Percentiles rank a stretch among this genome's conserved stretches.
Evolutionary conservation across 169 alveolate species (phyloP).

Genomic region (Theileria orientalis): DNA sequence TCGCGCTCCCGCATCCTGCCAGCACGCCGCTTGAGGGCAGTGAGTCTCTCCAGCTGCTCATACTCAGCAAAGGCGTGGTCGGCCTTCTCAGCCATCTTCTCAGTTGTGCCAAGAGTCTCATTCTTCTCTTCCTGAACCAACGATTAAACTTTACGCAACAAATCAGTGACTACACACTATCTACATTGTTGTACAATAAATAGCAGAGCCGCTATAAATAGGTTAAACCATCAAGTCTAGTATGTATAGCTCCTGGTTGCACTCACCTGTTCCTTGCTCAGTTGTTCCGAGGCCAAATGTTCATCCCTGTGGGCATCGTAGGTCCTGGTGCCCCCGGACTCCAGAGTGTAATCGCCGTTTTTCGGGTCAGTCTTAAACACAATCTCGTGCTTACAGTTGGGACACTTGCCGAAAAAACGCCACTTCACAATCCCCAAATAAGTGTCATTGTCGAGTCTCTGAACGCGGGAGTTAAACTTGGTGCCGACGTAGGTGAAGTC

Average conservation of each 20-base stretch:
- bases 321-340: slow-evolving; percentile 88
- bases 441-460: slow-evolving; percentile 90
- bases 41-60: slow-evolving; percentile 56
- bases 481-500: slow-evolving; percentile 98
- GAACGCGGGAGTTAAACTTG: slow-evolving; percentile 93
- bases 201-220: background rate
- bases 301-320: slow-evolving; percentile 78
- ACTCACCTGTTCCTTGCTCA: slow-evolving; percentile 51
- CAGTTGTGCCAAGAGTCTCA: slow-evolving; percentile 51
- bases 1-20: slow-evolving; percentile 66
- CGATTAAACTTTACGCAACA: background rate
- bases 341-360: slow-evolving; percentile 85
- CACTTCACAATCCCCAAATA: slow-evolving; percentile 95
- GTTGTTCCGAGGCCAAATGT: slow-evolving; percentile 63
- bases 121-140: slow-evolving; percentile 52
- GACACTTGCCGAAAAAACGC: slow-evolving; percentile 97
- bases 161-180: background rate
- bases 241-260: background rate
- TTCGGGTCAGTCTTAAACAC: slow-evolving; percentile 93
- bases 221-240: background rate
- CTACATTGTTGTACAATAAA: background rate
- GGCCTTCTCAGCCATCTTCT: slow-evolving; percentile 63
- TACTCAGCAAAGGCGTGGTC: slow-evolving; percentile 63
- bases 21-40: slow-evolving; percentile 56
- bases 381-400: slow-evolving; percentile 93